Evolutionary conservation across 2,329 filamentous ascomycete genomes (phyloP).

Genomic region (Orbilia ellipsospora): DNA sequence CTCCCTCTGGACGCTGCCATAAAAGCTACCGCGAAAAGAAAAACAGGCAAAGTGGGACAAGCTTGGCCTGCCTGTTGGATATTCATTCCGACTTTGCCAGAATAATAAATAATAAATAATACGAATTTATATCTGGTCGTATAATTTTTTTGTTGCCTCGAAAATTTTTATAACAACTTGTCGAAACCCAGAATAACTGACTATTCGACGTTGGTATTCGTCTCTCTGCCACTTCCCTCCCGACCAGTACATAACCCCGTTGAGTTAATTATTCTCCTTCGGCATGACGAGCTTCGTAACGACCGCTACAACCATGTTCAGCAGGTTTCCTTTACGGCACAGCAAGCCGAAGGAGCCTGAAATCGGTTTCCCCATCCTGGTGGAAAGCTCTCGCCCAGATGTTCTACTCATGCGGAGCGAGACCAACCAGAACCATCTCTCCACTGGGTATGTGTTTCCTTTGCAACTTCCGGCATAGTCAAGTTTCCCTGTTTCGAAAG

Average conservation of each 20-base stretch:
- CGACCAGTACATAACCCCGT: background rate
- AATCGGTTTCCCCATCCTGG: constrained; percentile 58
- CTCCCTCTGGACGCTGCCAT: background rate
- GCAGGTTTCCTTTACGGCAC: constrained; percentile 58
- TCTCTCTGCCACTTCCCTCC: constrained; percentile 18
- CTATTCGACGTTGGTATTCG: constrained; percentile 35
- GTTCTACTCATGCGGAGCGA: constrained; percentile 48
- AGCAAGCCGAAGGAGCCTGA: constrained; percentile 58
- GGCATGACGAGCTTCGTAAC: constrained; percentile 54
- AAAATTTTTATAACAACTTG: constrained; percentile 1
- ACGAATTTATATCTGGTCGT: background rate
- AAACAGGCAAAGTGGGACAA: constrained; percentile 34
- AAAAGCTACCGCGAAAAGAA: constrained; percentile 30
- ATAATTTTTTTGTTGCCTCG: background rate
- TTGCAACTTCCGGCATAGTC: background rate
- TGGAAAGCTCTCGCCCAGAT: constrained; percentile 54
- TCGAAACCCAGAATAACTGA: constrained; percentile 32
- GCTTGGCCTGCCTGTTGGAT: constrained; percentile 54
- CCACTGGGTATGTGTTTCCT: constrained; percentile 21
- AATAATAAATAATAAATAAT: background rate
- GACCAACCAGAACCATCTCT: constrained; percentile 16
- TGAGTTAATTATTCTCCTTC: constrained; percentile 18
- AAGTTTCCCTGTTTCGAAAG: too few species aligned
- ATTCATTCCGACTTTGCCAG: constrained; percentile 47
- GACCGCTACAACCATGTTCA: constrained; percentile 58